phyloP scores from a whole-genome alignment of 495 filamentous ascomycete genomes.

The Aspergillus sclerotiicarbonarius region DNA sequence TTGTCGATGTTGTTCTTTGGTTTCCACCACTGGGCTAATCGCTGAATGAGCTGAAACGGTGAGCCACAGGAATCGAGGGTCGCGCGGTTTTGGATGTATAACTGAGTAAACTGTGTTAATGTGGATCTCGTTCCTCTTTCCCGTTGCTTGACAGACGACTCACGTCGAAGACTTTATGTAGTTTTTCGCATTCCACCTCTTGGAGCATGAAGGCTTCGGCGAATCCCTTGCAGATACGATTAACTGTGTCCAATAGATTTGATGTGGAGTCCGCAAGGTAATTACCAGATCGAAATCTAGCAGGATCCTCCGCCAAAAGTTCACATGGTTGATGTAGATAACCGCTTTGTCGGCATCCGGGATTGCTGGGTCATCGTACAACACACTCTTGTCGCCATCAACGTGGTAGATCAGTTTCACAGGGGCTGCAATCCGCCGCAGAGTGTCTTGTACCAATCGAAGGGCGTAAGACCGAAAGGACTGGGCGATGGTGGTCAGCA shows the following conservation, averaged over 20 bases:
- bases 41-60: conserved; percentile 5
- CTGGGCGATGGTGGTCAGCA: neutral
- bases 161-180: conserved; percentile 60
- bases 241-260: neutral
- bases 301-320: conserved; percentile 10
- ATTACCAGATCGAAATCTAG: conserved; percentile 12
- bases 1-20: conserved; percentile 63
- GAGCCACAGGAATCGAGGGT: conserved; percentile 4
- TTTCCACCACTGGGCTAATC: conserved; percentile 32
- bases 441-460: neutral
- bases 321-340: conserved; percentile 6
- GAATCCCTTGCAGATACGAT: conserved; percentile 50
- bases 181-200: conserved; percentile 60
- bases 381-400: neutral
- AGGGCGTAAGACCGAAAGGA: neutral
- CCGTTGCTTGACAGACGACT: neutral
- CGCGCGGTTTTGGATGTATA: conserved; percentile 18
- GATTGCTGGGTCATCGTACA: neutral
- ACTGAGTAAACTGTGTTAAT: neutral
- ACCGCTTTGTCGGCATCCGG: neutral
- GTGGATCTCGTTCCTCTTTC: too few relatives aligned
- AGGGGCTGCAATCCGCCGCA: neutral
- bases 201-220: conserved; percentile 70
- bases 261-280: neutral
- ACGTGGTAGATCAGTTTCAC: neutral